These are phyloP conservation scores for Talaromyces sp. DNA, from an alignment of 2,329 filamentous ascomycete species.

Conservation along the genomic window DNA sequence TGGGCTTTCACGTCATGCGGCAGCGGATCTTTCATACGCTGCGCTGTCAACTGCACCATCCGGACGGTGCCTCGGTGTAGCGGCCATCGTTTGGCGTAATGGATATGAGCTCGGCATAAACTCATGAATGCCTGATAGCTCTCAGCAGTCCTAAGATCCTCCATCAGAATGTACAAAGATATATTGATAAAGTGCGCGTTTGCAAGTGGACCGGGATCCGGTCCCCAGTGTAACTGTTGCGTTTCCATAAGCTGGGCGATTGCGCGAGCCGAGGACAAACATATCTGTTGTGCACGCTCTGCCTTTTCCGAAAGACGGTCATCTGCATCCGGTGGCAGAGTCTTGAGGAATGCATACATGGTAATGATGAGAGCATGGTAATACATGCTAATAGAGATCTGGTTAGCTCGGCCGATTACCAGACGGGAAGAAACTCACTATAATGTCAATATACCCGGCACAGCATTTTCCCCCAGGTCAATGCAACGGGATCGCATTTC, in stretches of 20 bases:
- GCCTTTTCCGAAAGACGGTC: constrained; percentile 4
- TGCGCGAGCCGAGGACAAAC: constrained; percentile 23
- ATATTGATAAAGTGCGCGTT: constrained; percentile 28
- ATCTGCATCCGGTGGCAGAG: constrained; percentile 16
- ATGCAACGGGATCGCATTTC: constrained; percentile 27
- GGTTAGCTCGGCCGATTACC: background rate
- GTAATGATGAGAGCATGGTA: constrained; percentile 30
- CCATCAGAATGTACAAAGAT: constrained; percentile 28
- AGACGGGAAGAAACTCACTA: constrained; percentile 24
- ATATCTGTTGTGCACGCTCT: constrained; percentile 20
- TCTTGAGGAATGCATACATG: constrained; percentile 27
- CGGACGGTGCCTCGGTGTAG: constrained; percentile 28
- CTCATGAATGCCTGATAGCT: constrained; percentile 28
- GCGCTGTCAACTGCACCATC: constrained; percentile 28
- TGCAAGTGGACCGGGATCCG: constrained; percentile 27
- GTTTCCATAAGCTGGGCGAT: constrained; percentile 26
- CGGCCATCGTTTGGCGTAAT: constrained; percentile 27
- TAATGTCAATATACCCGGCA: constrained; percentile 27
- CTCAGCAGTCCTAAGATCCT: constrained; percentile 23
- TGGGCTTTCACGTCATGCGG: constrained; percentile 26
- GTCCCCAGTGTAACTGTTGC: constrained; percentile 30
- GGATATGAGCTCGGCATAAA: constrained; percentile 25
- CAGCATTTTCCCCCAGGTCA: constrained; percentile 20
- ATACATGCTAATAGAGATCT: constrained; percentile 21
- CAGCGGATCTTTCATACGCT: constrained; percentile 23